These are phyloP conservation scores for Triticum dicoccoides DNA, from an alignment of 176 grass and related monocot species.

Conservation along the genomic window DNA sequence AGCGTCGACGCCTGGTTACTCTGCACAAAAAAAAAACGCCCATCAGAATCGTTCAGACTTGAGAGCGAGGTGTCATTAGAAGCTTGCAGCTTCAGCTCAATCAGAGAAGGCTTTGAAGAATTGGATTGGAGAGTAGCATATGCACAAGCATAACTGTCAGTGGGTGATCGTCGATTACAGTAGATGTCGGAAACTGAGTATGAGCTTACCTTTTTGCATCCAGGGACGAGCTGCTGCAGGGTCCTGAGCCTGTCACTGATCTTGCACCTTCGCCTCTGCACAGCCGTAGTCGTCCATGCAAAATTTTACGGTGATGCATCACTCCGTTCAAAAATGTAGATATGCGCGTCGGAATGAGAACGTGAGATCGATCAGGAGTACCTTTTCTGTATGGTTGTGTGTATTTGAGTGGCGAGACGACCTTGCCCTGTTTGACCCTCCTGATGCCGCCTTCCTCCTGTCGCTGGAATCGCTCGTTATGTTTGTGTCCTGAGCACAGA, in stretches of 20 bases:
- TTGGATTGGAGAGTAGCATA: too few species aligned
- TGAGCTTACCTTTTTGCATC: slow-evolving; percentile 25
- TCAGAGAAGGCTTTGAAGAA: too few species aligned
- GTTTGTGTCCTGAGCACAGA: background rate
- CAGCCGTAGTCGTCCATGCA: background rate
- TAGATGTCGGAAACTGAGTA: background rate
- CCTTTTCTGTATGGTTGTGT: slow-evolving; percentile 34
- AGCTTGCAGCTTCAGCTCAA: too few species aligned
- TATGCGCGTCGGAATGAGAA: background rate
- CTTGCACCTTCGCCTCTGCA: slow-evolving; percentile 27
- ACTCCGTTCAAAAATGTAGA: too few species aligned
- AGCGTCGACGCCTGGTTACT: slow-evolving; percentile 5
- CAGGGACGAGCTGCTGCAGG: slow-evolving; percentile 32
- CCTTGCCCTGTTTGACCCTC: background rate
- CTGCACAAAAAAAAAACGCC: background rate
- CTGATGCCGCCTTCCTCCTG: background rate
- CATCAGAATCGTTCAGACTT: background rate
- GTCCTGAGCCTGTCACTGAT: slow-evolving; percentile 28
- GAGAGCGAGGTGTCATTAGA: background rate
- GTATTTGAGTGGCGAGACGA: background rate
- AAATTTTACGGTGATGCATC: background rate
- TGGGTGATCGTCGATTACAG: background rate
- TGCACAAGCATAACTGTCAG: too few species aligned
- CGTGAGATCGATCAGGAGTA: background rate
- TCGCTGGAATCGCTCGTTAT: background rate